Conservation (phyloP, 352 stramenopile genomes). For the Pelagophyceae sp. region DNA sequence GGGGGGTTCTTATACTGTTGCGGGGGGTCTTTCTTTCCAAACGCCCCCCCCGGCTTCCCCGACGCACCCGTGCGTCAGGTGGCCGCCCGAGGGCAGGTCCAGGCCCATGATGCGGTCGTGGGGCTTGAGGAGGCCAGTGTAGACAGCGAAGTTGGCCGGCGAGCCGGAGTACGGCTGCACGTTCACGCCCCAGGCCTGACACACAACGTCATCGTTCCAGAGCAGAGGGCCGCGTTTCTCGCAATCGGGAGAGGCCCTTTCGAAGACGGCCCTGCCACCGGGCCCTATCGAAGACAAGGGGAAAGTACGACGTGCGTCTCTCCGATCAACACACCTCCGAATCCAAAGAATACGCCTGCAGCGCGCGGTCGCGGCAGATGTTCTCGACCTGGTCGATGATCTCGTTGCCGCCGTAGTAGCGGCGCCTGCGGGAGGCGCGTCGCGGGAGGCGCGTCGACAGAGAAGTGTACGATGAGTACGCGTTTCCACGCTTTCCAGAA, state of each 20-base stretch:
- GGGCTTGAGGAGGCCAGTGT: slow-evolving; percentile 89
- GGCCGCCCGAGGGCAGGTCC: slow-evolving; percentile 92
- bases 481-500: too few relatives aligned
- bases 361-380: slow-evolving; percentile 82
- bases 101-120: slow-evolving; percentile 99
- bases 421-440: too few relatives aligned
- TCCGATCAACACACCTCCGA: too few relatives aligned
- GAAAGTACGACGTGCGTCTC: too few relatives aligned
- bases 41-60: too few relatives aligned
- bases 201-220: too few relatives aligned
- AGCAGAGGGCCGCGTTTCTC: too few relatives aligned
- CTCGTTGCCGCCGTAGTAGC: slow-evolving; percentile 96
- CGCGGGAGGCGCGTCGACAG: slow-evolving; percentile 44
- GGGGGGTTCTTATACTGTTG: too few relatives aligned
- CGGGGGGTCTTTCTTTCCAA: too few relatives aligned
- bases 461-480: slow-evolving; percentile 2
- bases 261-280: too few relatives aligned
- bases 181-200: slow-evolving; percentile 98
- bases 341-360: slow-evolving; percentile 85
- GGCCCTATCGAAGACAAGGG: too few relatives aligned
- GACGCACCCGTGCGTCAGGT: slow-evolving; percentile 98
- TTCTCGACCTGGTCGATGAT: slow-evolving; percentile 92
- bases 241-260: too few relatives aligned
- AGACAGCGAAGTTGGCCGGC: slow-evolving; percentile 97
- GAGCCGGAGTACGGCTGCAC: slow-evolving; percentile 87